phyloP scores from a whole-genome alignment of 192 early-diverging fungal species.

The Spizellomyces punctatus region DNA sequence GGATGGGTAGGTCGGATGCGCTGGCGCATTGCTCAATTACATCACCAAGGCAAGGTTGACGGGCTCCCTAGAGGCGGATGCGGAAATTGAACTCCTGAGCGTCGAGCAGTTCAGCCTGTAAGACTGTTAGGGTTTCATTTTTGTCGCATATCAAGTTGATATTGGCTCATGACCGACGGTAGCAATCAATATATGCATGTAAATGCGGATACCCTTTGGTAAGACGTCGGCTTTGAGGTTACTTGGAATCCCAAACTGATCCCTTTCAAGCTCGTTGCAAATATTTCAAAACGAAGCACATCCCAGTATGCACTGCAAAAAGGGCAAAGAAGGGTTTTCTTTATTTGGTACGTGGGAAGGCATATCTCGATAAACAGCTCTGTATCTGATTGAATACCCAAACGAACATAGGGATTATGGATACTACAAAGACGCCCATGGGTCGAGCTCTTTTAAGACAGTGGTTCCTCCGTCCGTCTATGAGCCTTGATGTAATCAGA shows the following conservation, averaged over 20 bases:
- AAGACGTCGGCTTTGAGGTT: constrained; percentile 1
- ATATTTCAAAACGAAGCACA: constrained; percentile 77
- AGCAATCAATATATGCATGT: constrained; percentile 49
- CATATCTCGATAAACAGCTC: background rate
- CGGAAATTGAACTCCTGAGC: constrained; percentile 28
- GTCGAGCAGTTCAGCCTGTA: constrained; percentile 47
- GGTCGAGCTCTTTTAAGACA: constrained; percentile 60
- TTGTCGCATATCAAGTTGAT: constrained; percentile 9
- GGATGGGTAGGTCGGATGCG: constrained; percentile 40
- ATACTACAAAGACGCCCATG: constrained; percentile 60
- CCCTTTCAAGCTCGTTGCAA: constrained; percentile 68
- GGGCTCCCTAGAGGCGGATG: constrained; percentile 19
- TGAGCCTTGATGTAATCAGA: constrained; percentile 48
- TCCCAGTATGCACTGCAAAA: constrained; percentile 77
- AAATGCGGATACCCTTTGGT: constrained; percentile 63
- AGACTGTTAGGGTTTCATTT: background rate
- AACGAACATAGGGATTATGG: constrained; percentile 57
- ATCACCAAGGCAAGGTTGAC: constrained; percentile 32
- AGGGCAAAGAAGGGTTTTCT: constrained; percentile 70
- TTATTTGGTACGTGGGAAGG: constrained; percentile 67
- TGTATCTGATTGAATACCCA: background rate
- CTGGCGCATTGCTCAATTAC: constrained; percentile 44
- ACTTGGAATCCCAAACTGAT: background rate
- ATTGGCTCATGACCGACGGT: background rate
- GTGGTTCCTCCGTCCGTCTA: constrained; percentile 70